phyloP scores from a whole-genome alignment of 306 rosid genomes.

The Quercus suber region DNA sequence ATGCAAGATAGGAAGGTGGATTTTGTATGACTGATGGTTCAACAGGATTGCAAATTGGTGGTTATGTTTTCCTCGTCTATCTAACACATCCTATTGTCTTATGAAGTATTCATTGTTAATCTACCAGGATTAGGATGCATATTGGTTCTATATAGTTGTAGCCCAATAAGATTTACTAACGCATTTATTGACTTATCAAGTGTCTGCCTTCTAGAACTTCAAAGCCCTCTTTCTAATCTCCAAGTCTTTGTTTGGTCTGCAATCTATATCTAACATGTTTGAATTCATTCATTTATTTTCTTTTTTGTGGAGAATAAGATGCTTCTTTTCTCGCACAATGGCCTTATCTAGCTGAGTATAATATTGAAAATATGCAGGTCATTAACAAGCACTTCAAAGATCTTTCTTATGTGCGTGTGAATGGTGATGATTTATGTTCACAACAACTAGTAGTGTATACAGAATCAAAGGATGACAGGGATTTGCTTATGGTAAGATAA shows the following conservation, averaged over 20 bases:
- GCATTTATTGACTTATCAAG: neutral
- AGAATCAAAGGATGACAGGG: constrained; percentile 65
- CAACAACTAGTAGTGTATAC: constrained; percentile 61
- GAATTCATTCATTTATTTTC: neutral
- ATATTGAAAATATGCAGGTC: constrained; percentile 57
- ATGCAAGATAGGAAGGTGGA: neutral
- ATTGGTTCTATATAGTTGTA: neutral
- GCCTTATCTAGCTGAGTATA: constrained; percentile 23
- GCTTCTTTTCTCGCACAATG: neutral
- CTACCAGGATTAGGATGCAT: neutral
- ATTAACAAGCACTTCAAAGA: constrained; percentile 63
- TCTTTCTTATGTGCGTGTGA: constrained; percentile 52
- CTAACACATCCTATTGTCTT: neutral
- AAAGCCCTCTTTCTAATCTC: neutral
- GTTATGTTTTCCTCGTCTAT: neutral
- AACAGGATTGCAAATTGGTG: neutral
- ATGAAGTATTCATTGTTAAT: neutral
- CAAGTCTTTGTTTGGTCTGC: neutral
- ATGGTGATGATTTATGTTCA: constrained; percentile 44
- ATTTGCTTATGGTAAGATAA: constrained; percentile 63
- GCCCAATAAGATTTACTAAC: neutral
- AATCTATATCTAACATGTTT: neutral
- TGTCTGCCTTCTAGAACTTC: neutral
- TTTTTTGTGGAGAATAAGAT: neutral
- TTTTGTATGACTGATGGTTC: neutral